Conservation (phyloP, 495 filamentous ascomycete species). For the Glutinoglossum americanum region DNA sequence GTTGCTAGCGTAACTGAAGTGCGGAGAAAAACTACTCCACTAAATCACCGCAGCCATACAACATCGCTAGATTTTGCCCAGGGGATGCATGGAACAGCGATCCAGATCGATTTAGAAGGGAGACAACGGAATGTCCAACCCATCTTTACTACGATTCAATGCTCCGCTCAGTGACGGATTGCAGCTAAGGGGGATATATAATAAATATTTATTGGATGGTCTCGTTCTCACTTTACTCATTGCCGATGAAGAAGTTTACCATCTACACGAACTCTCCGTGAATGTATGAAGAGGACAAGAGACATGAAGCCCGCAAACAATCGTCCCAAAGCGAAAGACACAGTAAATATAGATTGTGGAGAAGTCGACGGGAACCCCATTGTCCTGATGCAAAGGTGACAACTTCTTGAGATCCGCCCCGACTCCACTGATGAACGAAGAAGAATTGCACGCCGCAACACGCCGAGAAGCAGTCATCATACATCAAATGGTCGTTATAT, state of each 20-base stretch:
- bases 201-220: not conserved
- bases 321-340: not conserved
- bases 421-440: conserved; percentile 1
- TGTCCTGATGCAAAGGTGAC: conserved; percentile 2
- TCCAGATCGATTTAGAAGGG: too few relatives aligned
- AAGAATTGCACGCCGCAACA: not conserved
- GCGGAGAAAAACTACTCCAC: too few relatives aligned
- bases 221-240: not conserved
- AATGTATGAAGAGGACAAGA: not conserved
- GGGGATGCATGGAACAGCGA: too few relatives aligned
- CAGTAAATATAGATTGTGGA: not conserved
- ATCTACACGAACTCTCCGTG: conserved; percentile 1
- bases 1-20: too few relatives aligned
- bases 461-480: conserved; percentile 2
- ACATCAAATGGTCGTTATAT: not conserved
- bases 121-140: too few relatives aligned
- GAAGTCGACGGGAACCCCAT: not conserved
- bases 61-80: too few relatives aligned
- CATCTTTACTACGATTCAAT: too few relatives aligned
- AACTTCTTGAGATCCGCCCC: conserved; percentile 2
- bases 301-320: not conserved
- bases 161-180: not conserved
- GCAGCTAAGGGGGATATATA: not conserved
- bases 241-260: not conserved
- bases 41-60: too few relatives aligned